Evolutionary conservation across 345 rosid species (phyloP).

Genomic region (Citrus unshiu): DNA sequence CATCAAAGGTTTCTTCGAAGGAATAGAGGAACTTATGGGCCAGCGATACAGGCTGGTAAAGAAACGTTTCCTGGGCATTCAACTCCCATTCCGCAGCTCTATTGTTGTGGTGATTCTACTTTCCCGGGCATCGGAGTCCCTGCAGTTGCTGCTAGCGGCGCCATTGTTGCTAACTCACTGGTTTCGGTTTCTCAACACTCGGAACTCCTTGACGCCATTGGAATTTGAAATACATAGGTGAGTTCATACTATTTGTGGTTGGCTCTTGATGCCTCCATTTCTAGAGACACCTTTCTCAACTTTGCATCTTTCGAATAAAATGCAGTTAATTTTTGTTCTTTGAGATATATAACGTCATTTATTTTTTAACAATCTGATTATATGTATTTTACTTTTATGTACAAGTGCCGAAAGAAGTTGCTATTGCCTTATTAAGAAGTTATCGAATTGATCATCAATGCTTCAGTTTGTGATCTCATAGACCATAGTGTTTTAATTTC

Average conservation of each 20-base stretch:
- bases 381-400: too few species aligned
- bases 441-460: too few species aligned
- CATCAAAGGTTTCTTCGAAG: conserved; percentile 76
- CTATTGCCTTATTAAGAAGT: too few species aligned
- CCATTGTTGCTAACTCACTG: conserved; percentile 84
- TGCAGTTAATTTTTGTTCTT: too few species aligned
- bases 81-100: conserved; percentile 71
- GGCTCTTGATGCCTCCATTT: background rate
- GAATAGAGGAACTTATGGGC: conserved; percentile 84
- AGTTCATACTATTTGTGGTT: background rate
- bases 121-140: conserved; percentile 94
- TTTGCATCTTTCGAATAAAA: too few species aligned
- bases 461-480: too few species aligned
- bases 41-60: conserved; percentile 83
- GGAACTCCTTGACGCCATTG: conserved; percentile 83
- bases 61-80: conserved; percentile 78
- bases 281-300: background rate
- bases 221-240: conserved; percentile 37
- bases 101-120: conserved; percentile 90
- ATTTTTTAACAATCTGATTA: too few species aligned
- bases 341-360: too few species aligned
- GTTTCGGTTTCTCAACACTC: conserved; percentile 77
- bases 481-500: too few species aligned
- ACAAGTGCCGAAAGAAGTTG: too few species aligned
- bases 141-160: conserved; percentile 93